Base-by-base conservation (phyloP, 805 yeast species). In the Starmerella sirachaensis region DNA sequence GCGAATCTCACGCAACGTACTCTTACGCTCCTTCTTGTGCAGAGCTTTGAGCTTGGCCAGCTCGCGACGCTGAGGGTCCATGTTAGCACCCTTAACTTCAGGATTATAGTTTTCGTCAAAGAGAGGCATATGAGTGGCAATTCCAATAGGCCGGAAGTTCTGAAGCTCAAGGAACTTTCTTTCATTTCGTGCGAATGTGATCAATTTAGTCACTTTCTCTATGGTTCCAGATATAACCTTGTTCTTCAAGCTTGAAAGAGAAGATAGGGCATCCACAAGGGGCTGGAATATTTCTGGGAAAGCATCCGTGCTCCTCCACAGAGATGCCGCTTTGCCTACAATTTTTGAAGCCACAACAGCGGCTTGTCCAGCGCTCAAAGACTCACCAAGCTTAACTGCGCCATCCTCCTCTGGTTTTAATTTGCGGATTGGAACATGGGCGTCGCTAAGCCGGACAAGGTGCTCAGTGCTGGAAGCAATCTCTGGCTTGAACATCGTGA, bases 91-190 rank as follows among this genome's bases (percentile, higher is more conserved):
- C 63, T 82, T 86, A 72, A 76, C 82, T 56, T 84, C 95, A 40
- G 95, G 94, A 63, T 86, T 88, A 72, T 78, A 91, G 66, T 85
- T 84, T 54, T 84, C 97, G 62, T 88, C 96, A 57, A 79, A 91
- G 61, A 81, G 77, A 47, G 99, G 99, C 25, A 85, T 79, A 52
- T 70, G 71, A 2, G 94, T 71, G 28, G 85, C 77, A 53, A 91
- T 80, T 3, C 94, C 80, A 39, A 91, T 56, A 18, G 93, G 84
- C 53, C 72, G 74, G 63, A 86, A 96, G 6, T 72, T 63, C 62
- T 91, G 99, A 45, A 91, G 67, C 12, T 74, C 64, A 51, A 91
- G 69, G 40, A 96, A 95, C 41, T 57, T 63, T 43, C 81, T 72
- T 35, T 68, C 74, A 26, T 66, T 63, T 14, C 37, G 41, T 6